A percentile compares a stretch with the other conserved stretches of the same genome.
phyloP scores from a whole-genome alignment of 805 yeast species.

The Candida boidinii region DNA sequence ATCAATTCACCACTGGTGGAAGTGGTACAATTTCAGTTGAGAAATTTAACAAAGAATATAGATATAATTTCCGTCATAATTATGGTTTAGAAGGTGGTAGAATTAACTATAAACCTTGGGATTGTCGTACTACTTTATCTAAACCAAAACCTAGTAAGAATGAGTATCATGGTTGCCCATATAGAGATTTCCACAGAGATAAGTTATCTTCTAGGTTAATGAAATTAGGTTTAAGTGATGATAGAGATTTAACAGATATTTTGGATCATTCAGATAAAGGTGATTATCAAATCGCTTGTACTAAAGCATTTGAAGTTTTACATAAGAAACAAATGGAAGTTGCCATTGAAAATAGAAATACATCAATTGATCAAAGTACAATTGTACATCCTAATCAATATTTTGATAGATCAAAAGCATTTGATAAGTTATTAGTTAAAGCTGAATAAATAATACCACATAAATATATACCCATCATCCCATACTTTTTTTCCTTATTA shows the following conservation, averaged over 20 bases:
- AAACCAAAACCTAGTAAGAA: conserved; percentile 59
- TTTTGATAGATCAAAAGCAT: conserved; percentile 65
- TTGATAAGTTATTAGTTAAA: conserved; percentile 29
- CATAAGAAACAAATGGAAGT: conserved; percentile 36
- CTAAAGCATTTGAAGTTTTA: conserved; percentile 76
- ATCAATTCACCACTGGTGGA: conserved; percentile 49
- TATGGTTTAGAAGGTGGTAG: conserved; percentile 92
- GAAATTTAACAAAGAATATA: conserved; percentile 79
- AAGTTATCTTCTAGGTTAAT: conserved; percentile 46
- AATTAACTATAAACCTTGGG: conserved; percentile 78
- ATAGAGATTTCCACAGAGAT: conserved; percentile 65
- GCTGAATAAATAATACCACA: too few relatives aligned
- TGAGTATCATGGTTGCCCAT: conserved; percentile 92
- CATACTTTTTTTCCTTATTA: too few relatives aligned
- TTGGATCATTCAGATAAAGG: conserved; percentile 59
- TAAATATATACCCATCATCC: too few relatives aligned
- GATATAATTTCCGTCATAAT: conserved; percentile 78
- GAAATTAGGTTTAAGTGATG: conserved; percentile 57
- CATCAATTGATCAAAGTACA: conserved; percentile 43
- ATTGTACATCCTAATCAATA: conserved; percentile 85
- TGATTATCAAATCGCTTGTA: conserved; percentile 80
- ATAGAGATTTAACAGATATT: conserved; percentile 41
- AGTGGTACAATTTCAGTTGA: conserved; percentile 51
- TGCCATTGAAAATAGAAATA: conserved; percentile 27
- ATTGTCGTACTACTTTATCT: conserved; percentile 67